These are phyloP conservation scores for Tetrahymena thermophila DNA, from an alignment of 73 alveolate genomes.

Conservation along the genomic window DNA sequence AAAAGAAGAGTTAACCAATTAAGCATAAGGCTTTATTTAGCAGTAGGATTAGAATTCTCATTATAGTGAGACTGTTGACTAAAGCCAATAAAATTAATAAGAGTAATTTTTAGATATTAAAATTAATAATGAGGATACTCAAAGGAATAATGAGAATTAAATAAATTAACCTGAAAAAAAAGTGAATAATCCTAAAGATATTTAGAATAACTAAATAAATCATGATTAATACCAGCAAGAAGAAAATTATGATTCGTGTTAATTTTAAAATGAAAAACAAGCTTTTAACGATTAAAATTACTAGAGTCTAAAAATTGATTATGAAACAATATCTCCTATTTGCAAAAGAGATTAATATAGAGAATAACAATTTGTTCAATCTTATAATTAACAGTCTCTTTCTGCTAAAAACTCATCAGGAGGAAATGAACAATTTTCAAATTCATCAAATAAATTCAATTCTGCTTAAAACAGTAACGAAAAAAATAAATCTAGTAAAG, in stretches of 20 bases:
- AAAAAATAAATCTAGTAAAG: not conserved
- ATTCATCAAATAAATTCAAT: not conserved
- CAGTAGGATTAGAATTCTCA: not conserved
- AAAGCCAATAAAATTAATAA: no score
- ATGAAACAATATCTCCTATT: not conserved
- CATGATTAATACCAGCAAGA: not conserved
- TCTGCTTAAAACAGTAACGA: not conserved
- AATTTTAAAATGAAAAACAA: not conserved
- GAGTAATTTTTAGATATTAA: not conserved
- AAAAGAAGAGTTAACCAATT: not conserved
- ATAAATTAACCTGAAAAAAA: no score
- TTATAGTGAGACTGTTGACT: no score
- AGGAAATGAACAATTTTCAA: not conserved
- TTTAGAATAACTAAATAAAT: not conserved
- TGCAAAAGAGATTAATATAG: not conserved
- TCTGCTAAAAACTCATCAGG: not conserved
- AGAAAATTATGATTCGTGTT: not conserved
- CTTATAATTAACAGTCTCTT: not conserved
- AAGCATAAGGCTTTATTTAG: no score
- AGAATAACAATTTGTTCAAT: not conserved
- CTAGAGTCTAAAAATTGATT: not conserved
- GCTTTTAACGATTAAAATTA: not conserved
- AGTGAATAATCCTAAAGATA: not conserved
- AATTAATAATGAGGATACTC: not conserved
- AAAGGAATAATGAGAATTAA: not conserved